These are phyloP conservation scores for Rhodamnia argentea DNA, from an alignment of 345 rosid genomes.

Conservation along the genomic window DNA sequence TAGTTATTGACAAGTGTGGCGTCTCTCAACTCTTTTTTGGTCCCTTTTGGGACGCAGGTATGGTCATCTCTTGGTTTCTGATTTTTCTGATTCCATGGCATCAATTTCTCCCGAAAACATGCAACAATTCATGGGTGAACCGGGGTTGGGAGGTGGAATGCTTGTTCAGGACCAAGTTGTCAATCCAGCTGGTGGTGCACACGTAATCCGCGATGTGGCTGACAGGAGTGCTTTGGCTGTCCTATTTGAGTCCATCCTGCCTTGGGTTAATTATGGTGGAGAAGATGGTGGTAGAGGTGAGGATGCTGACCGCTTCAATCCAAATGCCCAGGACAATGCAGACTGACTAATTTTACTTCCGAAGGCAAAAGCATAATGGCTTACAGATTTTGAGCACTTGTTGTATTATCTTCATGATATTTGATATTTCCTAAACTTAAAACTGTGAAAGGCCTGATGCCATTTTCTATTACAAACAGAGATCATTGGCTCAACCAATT, in stretches of 20 bases:
- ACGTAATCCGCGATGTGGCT: constrained; percentile 34
- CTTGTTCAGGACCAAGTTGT: constrained; percentile 21
- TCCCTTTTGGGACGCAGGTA: constrained; percentile 26
- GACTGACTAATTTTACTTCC: neutral
- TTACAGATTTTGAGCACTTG: neutral
- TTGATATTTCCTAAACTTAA: neutral
- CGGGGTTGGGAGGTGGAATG: constrained; percentile 31
- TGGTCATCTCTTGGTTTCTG: constrained; percentile 55
- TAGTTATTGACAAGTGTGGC: neutral
- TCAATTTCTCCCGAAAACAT: constrained; percentile 77
- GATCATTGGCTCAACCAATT: neutral
- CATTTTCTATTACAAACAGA: neutral
- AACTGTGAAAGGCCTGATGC: neutral
- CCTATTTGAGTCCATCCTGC: constrained; percentile 68
- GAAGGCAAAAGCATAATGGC: neutral
- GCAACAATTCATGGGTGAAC: constrained; percentile 67
- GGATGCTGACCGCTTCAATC: constrained; percentile 28
- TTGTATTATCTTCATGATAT: neutral
- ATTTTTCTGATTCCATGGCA: constrained; percentile 63
- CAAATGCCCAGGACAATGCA: constrained; percentile 19
- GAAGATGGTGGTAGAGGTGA: constrained; percentile 21
- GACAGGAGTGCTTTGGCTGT: constrained; percentile 52
- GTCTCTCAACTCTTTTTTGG: neutral
- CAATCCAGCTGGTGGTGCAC: constrained; percentile 24
- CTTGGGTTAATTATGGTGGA: constrained; percentile 54